Conservation (phyloP, 2,329 filamentous ascomycete species). For the Hortaea sp. region DNA sequence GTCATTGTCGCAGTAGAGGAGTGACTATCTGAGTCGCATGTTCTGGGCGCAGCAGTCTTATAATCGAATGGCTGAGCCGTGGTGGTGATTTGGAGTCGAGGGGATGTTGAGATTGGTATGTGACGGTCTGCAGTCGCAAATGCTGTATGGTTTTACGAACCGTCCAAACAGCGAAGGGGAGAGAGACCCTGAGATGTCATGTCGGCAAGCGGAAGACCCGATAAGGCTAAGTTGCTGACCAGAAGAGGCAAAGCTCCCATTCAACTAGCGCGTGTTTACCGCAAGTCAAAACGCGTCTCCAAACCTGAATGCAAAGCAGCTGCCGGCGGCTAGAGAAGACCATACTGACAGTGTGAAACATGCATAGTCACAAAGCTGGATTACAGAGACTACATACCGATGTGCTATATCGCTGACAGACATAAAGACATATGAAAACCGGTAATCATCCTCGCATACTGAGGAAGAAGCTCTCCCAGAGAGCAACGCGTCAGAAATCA, state of each 20-base stretch:
- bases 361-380: not conserved
- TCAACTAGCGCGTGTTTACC: not conserved
- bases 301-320: no score
- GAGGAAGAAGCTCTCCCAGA: not conserved
- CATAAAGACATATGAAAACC: not conserved
- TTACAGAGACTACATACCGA: not conserved
- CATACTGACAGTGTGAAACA: not conserved
- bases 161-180: not conserved
- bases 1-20: not conserved
- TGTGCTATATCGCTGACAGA: not conserved
- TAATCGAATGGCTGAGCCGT: not conserved
- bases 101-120: not conserved
- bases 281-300: not conserved
- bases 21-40: not conserved
- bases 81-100: not conserved
- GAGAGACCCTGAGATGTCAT: not conserved
- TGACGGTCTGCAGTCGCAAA: not conserved
- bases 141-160: not conserved
- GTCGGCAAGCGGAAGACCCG: not conserved
- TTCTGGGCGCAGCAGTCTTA: not conserved
- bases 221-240: no score
- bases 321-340: not conserved
- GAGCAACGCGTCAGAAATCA: not conserved
- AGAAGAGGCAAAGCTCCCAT: no score
- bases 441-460: not conserved